Evolutionary conservation across 1,284 basidiomycete species (phyloP).

Genomic region (Wallemia ichthyophaga): DNA sequence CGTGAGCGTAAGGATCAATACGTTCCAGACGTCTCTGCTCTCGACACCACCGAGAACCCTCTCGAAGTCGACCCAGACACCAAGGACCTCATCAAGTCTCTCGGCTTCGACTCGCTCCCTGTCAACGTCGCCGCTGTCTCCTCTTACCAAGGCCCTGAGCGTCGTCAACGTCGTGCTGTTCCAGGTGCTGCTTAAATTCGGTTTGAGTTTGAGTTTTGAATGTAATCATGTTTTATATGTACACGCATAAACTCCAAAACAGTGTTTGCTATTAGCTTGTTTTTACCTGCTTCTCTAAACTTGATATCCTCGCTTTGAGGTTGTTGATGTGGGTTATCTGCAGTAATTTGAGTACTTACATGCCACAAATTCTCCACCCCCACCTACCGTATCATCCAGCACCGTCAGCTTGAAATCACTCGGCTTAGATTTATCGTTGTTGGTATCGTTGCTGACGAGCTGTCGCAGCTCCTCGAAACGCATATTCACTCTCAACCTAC

Average conservation of each 20-base stretch:
- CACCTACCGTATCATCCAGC: background rate
- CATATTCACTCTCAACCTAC: background rate
- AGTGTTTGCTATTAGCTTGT: background rate
- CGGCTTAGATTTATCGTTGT: background rate
- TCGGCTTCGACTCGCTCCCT: slow-evolving; percentile 68
- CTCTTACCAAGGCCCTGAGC: slow-evolving; percentile 31
- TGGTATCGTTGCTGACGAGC: background rate
- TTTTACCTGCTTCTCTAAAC: no score
- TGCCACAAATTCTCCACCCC: no score
- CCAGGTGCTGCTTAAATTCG: slow-evolving; percentile 34
- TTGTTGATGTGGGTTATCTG: no score
- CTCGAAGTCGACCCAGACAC: slow-evolving; percentile 72
- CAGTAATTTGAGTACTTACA: no score
- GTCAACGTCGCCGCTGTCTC: slow-evolving; percentile 36
- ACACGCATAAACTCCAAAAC: background rate
- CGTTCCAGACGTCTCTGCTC: slow-evolving; percentile 80
- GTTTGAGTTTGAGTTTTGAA: background rate
- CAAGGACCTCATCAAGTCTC: slow-evolving; percentile 56
- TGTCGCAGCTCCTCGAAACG: background rate
- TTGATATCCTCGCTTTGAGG: no score
- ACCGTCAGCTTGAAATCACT: background rate
- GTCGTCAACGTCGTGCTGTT: slow-evolving; percentile 39
- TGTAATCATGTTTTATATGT: background rate
- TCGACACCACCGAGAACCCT: slow-evolving; percentile 38
- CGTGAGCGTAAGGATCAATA: slow-evolving; percentile 98